Conservation (phyloP, 2,329 filamentous ascomycete genomes). For the Sporothrix luriei region DNA sequence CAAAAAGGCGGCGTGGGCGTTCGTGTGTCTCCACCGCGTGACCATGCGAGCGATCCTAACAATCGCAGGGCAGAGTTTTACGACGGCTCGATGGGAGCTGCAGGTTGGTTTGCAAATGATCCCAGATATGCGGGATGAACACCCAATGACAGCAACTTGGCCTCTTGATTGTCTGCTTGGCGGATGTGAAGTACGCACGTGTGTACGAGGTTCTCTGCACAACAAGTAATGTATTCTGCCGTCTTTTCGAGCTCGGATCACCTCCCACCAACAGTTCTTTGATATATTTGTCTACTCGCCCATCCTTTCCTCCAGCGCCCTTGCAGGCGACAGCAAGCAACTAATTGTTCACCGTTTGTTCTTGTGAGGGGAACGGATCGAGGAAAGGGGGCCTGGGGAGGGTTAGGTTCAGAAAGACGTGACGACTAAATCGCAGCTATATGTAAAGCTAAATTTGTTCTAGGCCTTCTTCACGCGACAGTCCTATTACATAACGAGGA, state of each 20-base stretch:
- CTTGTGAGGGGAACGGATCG: not conserved
- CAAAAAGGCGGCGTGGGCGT: slow-evolving; percentile 28
- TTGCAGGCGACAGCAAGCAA: not conserved
- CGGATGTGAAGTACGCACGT: not conserved
- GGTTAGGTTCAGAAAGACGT: not conserved
- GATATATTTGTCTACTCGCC: not conserved
- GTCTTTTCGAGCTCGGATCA: not conserved
- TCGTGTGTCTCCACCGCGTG: slow-evolving; percentile 27
- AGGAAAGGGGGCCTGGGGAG: not conserved
- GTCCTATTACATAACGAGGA: too few species aligned
- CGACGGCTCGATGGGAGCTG: not conserved
- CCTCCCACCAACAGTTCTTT: too few species aligned
- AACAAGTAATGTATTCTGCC: not conserved
- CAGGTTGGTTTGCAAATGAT: not conserved
- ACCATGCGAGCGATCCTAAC: slow-evolving; percentile 24
- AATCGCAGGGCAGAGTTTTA: slow-evolving; percentile 27
- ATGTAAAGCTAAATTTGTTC: slow-evolving; percentile 19
- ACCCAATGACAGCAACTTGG: slow-evolving; percentile 15
- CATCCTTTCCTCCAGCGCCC: slow-evolving; percentile 14
- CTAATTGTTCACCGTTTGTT: slow-evolving; percentile 11
- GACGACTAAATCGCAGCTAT: not conserved
- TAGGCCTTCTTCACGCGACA: slow-evolving; percentile 16
- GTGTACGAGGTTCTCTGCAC: not conserved
- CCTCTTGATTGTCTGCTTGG: not conserved
- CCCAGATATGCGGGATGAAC: slow-evolving; percentile 7